Evolutionary conservation across 441 rosid species (phyloP), one percentile per base, ranked within the genome.

Genomic region (Viola pubescens): DNA sequence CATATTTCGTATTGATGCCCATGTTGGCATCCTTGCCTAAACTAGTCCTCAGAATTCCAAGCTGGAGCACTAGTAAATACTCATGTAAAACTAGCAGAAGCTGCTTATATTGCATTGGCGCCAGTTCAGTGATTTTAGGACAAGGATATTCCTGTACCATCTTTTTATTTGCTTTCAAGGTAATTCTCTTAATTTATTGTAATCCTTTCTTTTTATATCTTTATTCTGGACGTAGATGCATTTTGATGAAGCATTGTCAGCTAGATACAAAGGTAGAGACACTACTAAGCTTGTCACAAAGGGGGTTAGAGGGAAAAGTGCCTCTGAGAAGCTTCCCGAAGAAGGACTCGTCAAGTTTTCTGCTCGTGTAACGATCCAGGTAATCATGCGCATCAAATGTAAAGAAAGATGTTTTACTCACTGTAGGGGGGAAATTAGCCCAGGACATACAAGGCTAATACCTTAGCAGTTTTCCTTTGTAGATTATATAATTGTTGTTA

Each of bases 211-310:
- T 9, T 43, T 43, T 43, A 43, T 43, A 9, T 43, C 6, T 43
- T 43, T 43, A 43, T 43, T 77, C 66, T 58, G 70, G 66, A 42
- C 78, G 63, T 71, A 94, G 97, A 81, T 86, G 71, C 97, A 94
- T 77, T 94, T 94, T 76, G 96, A 94, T 71, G 98, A 94, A 74
- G 98, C 84, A 56, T 70, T 94, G 73, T 83, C 96, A 54, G 95
- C 91, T 49, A 89, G 92, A 62, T 76, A 70, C 65, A 89, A 83
- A 79, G 82, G 95, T 73, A 85, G 94, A 64, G 95, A 86, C 58
- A 82, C 87, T 50, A 84, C 84, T 64, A 90, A 86, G 80, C 81
- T 81, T 55, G 80, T 82, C 62, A 80, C 82, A 0, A 88, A 86
- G 86, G 94, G 96, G 70, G 73, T 73, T 40, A 79, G 96, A 75